A percentile compares a stretch with the other conserved stretches of the same genome.
Evolutionary conservation across 169 alveolate genomes (phyloP).

Genomic region (Cyclospora cayetanensis): DNA sequence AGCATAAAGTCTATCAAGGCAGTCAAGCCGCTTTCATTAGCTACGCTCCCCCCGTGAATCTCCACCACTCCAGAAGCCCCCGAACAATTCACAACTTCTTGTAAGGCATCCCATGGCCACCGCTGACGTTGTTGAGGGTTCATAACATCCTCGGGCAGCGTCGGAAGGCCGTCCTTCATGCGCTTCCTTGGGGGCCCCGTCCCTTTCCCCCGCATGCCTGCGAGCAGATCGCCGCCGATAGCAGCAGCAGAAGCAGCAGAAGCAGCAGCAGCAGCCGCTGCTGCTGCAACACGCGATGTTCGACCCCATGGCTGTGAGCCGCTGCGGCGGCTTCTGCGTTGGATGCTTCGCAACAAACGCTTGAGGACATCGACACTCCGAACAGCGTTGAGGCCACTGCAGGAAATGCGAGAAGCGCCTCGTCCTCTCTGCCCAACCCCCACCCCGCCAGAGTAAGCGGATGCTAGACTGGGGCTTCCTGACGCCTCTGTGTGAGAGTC

Average conservation of each 20-base stretch:
- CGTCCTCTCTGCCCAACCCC: neutral
- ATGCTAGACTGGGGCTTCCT: neutral
- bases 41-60: neutral
- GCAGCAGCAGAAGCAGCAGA: neutral
- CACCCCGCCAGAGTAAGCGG: neutral
- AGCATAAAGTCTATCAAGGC: conserved; percentile 66
- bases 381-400: neutral
- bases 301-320: conserved; percentile 27
- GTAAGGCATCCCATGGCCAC: neutral
- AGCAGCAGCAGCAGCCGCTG: conserved; percentile 17
- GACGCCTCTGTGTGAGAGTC: neutral
- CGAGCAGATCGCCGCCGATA: neutral
- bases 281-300: neutral
- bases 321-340: conserved; percentile 16
- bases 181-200: neutral
- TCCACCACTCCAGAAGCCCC: no score
- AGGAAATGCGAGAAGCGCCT: neutral
- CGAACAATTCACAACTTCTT: neutral
- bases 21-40: neutral
- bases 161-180: neutral
- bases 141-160: neutral
- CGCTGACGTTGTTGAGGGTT: neutral
- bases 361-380: conserved; percentile 12
- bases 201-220: neutral
- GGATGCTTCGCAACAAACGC: neutral